phyloP scores from a whole-genome alignment of 2,329 filamentous ascomycete genomes.

The Ophiostoma montium region DNA sequence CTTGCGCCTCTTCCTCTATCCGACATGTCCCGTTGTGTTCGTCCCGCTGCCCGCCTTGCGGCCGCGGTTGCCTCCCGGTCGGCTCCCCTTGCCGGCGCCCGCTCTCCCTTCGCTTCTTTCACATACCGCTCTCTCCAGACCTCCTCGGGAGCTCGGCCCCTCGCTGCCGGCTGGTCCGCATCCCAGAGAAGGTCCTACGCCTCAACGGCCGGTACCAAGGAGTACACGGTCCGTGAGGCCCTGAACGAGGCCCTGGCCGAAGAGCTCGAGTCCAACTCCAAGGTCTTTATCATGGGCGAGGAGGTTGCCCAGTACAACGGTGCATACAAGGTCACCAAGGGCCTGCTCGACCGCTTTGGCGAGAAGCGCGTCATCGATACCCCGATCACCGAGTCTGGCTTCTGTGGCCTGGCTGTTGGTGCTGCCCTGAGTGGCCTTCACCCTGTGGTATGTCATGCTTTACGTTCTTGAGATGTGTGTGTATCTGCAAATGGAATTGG shows the following conservation, averaged over 20 bases:
- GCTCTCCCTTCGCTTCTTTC: constrained; percentile 8
- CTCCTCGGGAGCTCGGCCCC: constrained; percentile 19
- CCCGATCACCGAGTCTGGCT: constrained; percentile 95
- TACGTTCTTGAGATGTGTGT: not conserved
- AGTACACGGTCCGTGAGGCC: constrained; percentile 93
- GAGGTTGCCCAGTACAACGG: constrained; percentile 99
- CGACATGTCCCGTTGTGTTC: constrained; percentile 32
- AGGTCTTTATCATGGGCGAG: constrained; percentile 93
- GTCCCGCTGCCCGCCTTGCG: constrained; percentile 29
- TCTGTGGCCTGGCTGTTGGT: constrained; percentile 84
- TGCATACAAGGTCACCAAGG: constrained; percentile 99
- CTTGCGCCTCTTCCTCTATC: not conserved
- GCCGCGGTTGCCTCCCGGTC: constrained; percentile 19
- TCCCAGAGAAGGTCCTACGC: constrained; percentile 42
- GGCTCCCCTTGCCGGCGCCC: constrained; percentile 14
- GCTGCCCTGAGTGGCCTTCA: constrained; percentile 88
- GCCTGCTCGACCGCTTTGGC: constrained; percentile 89
- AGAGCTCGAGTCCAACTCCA: constrained; percentile 86
- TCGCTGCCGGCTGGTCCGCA: constrained; percentile 3
- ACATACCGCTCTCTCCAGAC: constrained; percentile 14
- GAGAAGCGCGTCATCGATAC: constrained; percentile 96
- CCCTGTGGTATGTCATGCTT: constrained; percentile 58
- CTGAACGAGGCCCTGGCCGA: constrained; percentile 96
- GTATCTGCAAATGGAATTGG: not conserved
- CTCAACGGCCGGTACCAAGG: constrained; percentile 53